Evolutionary conservation across 768 basidiomycete genomes (phyloP).

Genomic region (Xerocomellus chrysenteron): DNA sequence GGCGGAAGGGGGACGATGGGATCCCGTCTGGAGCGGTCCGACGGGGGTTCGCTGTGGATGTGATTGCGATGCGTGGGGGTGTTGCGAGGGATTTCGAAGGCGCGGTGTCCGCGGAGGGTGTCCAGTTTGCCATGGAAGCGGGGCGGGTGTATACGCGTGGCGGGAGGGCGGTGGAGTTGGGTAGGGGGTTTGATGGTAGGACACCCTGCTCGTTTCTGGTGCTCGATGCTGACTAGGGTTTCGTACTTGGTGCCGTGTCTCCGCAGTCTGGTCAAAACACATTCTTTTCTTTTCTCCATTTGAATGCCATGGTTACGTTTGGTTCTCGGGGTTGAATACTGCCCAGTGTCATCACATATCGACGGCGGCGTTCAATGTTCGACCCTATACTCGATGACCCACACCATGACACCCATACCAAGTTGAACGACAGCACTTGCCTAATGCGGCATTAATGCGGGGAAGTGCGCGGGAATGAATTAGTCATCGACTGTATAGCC

Average conservation of each 20-base stretch:
- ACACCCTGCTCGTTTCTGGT: neutral
- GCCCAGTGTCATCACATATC: neutral
- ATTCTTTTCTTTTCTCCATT: neutral
- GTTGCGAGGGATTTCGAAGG: conserved; percentile 40
- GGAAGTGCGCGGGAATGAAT: conserved; percentile 18
- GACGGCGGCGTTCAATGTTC: neutral
- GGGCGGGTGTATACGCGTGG: conserved; percentile 46
- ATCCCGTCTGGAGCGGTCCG: conserved; percentile 55
- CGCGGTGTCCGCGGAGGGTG: conserved; percentile 45
- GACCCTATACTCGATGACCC: no score
- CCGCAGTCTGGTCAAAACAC: neutral
- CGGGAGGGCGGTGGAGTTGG: conserved; percentile 24
- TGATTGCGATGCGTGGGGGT: conserved; percentile 40
- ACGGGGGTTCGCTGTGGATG: conserved; percentile 53
- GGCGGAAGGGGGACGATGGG: conserved; percentile 43
- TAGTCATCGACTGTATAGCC: conserved; percentile 24
- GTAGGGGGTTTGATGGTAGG: no score
- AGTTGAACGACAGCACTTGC: conserved; percentile 24
- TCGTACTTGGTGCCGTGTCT: neutral
- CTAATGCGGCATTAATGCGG: conserved; percentile 2
- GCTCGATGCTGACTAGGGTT: no score
- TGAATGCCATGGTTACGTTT: neutral
- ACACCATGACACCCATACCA: neutral
- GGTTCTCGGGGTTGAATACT: neutral
- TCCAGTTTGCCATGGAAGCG: conserved; percentile 60